Evolutionary conservation across 2,329 filamentous ascomycete genomes (phyloP).

Genomic region (Colletotrichum sp.): DNA sequence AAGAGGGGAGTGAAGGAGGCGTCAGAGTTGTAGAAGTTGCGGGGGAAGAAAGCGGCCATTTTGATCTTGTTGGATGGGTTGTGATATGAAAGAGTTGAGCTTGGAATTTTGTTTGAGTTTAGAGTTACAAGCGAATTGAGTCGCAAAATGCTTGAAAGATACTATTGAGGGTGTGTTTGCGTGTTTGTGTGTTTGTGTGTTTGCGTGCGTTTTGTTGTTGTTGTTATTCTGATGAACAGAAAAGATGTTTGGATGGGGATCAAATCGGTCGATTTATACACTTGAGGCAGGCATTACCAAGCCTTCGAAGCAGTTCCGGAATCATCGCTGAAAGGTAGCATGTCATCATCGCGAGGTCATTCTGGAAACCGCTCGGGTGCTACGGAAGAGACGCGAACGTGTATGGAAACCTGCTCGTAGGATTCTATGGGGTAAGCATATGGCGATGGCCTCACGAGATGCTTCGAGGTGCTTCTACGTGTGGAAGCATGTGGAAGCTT

Average conservation of each 20-base stretch:
- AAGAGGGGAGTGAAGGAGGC: constrained; percentile 65
- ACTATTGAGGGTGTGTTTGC: background rate
- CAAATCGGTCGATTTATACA: constrained; percentile 34
- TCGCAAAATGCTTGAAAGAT: background rate
- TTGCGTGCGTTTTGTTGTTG: constrained; percentile 6
- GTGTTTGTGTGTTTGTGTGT: background rate
- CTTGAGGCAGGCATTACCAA: background rate
- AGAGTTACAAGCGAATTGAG: background rate
- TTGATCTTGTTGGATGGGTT: constrained; percentile 33
- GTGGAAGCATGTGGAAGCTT: constrained; percentile 27
- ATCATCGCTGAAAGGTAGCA: constrained; percentile 2
- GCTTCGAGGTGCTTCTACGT: constrained; percentile 22
- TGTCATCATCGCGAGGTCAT: constrained; percentile 10
- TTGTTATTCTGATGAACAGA: constrained; percentile 31
- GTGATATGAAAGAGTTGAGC: background rate
- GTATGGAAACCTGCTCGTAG: background rate
- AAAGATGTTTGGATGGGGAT: constrained; percentile 1
- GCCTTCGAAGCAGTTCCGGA: constrained; percentile 32
- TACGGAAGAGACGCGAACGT: background rate
- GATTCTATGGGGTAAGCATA: background rate
- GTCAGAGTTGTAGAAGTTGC: constrained; percentile 53
- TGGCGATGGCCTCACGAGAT: constrained; percentile 7
- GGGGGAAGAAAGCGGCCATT: constrained; percentile 65
- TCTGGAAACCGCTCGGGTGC: constrained; percentile 10
- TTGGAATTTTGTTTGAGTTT: constrained; percentile 48